Conservation (phyloP, 768 basidiomycete genomes). For the Leccinum rimulosum region DNA sequence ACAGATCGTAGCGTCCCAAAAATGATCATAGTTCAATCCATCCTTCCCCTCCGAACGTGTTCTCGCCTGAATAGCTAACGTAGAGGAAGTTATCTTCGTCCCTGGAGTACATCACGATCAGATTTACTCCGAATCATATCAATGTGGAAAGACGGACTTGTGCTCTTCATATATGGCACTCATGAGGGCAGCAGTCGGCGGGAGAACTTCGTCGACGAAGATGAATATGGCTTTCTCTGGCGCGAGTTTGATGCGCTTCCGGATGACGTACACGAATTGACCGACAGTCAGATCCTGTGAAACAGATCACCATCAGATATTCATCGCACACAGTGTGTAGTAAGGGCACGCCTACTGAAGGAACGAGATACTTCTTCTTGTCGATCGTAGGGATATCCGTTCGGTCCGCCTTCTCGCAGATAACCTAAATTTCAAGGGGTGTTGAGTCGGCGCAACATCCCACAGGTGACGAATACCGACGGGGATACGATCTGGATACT, state of each 20-base stretch:
- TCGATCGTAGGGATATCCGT: slow-evolving; percentile 99
- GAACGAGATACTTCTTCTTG: slow-evolving; percentile 99
- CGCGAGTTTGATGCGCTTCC: slow-evolving; percentile 99
- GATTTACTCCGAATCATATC: slow-evolving; percentile 9
- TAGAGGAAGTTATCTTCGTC: slow-evolving; percentile 99
- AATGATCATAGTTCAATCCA: slow-evolving; percentile 33
- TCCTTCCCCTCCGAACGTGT: slow-evolving; percentile 72
- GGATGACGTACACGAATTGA: slow-evolving; percentile 99
- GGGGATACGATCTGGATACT: slow-evolving; percentile 98
- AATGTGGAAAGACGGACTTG: slow-evolving; percentile 62
- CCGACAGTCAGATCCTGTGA: slow-evolving; percentile 91
- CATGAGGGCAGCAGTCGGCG: slow-evolving; percentile 98
- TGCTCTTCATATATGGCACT: slow-evolving; percentile 99
- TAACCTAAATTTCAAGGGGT: slow-evolving; percentile 59
- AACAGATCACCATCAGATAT: slow-evolving; percentile 23
- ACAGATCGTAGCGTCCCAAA: slow-evolving; percentile 20
- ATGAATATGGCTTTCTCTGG: slow-evolving; percentile 99
- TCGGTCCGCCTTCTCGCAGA: slow-evolving; percentile 98
- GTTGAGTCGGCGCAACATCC: slow-evolving; percentile 2
- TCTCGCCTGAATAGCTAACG: slow-evolving; percentile 98
- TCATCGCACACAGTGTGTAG: slow-evolving; percentile 16
- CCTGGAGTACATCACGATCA: slow-evolving; percentile 45
- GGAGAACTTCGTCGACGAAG: slow-evolving; percentile 98
- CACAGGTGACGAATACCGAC: slow-evolving; percentile 44
- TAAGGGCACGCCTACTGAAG: slow-evolving; percentile 62